A percentile compares a stretch with the other conserved stretches of the same genome.
phyloP scores from a whole-genome alignment of 176 grass and related monocot genomes.

The Microstegium vimineum region DNA sequence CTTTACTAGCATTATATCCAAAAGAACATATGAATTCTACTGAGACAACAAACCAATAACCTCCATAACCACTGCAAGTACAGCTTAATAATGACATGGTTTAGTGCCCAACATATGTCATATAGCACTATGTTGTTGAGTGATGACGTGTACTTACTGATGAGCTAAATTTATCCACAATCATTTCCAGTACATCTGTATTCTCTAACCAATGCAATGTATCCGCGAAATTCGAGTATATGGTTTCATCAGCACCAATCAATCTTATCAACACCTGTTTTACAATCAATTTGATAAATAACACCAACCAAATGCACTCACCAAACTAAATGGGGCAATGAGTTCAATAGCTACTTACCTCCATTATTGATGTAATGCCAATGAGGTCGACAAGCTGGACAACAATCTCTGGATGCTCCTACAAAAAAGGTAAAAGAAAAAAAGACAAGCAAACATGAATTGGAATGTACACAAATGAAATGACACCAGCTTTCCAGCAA shows the following conservation, averaged over 20 bases:
- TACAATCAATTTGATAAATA: slow-evolving; percentile 26
- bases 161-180: slow-evolving; percentile 81
- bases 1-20: not conserved
- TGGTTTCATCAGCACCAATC: slow-evolving; percentile 76
- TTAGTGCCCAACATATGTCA: not conserved
- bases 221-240: slow-evolving; percentile 68
- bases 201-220: slow-evolving; percentile 75
- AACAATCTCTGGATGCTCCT: slow-evolving; percentile 72
- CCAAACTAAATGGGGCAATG: not conserved
- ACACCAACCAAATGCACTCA: slow-evolving; percentile 13
- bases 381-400: slow-evolving; percentile 78
- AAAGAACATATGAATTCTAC: not conserved
- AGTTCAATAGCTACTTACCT: slow-evolving; percentile 35
- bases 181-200: slow-evolving; percentile 73
- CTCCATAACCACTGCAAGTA: not conserved
- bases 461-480: not conserved
- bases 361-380: slow-evolving; percentile 88
- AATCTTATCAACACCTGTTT: slow-evolving; percentile 81
- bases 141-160: slow-evolving; percentile 52
- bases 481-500: not conserved
- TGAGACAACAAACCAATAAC: not conserved
- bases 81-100: not conserved
- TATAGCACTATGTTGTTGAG: not conserved
- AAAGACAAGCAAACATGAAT: slow-evolving; percentile 1
- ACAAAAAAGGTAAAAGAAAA: not conserved